A percentile compares a stretch with the other conserved stretches of the same genome.
These are phyloP conservation scores for Candida sp. DNA, from an alignment of 1,139 yeast species.

Conservation along the genomic window DNA sequence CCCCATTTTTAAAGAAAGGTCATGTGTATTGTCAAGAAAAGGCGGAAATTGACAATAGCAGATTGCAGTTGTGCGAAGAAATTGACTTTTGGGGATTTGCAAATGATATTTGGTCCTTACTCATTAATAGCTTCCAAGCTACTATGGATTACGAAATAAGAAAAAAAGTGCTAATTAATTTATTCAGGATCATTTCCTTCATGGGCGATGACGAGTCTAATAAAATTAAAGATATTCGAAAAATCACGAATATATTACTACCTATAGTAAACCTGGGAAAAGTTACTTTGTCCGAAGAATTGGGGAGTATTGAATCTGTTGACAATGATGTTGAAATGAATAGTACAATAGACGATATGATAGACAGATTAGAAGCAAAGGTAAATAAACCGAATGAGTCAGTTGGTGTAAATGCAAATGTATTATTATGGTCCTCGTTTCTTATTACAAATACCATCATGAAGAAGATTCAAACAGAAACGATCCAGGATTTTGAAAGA, in stretches of 20 bases:
- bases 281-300: conserved; percentile 18
- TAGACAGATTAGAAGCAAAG: background rate
- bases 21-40: conserved; percentile 23
- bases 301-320: conserved; percentile 5
- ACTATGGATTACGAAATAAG: conserved; percentile 70
- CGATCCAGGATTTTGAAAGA: conserved; percentile 53
- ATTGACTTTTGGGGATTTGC: conserved; percentile 40
- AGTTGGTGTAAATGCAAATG: conserved; percentile 9
- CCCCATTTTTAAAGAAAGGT: conserved; percentile 28
- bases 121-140: conserved; percentile 70
- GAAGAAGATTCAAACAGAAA: conserved; percentile 40
- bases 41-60: conserved; percentile 20
- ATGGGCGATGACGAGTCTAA: conserved; percentile 14
- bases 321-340: conserved; percentile 6
- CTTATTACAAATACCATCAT: conserved; percentile 16
- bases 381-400: background rate
- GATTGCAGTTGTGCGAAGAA: conserved; percentile 22
- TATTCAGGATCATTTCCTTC: conserved; percentile 51
- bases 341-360: background rate
- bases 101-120: conserved; percentile 51
- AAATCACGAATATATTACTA: conserved; percentile 52
- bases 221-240: conserved; percentile 19
- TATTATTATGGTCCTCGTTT: conserved; percentile 9
- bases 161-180: conserved; percentile 52
- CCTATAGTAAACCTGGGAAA: conserved; percentile 68